Evolutionary conservation across 192 early-diverging fungal species (phyloP).

Genomic region (Podila epicladia): DNA sequence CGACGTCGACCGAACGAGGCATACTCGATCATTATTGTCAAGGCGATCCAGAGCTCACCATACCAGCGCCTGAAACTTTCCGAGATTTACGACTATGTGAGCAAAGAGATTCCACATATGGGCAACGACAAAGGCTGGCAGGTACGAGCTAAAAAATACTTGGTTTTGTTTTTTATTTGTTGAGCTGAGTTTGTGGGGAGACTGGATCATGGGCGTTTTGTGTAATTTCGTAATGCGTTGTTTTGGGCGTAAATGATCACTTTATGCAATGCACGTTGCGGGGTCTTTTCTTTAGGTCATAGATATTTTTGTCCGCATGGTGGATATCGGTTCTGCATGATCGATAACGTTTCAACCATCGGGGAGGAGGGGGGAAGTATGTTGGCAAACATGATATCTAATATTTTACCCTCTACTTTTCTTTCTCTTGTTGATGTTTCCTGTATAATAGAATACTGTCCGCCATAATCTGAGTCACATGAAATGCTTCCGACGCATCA

Average conservation of each 20-base stretch:
- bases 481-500: conserved; percentile 12
- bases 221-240: no score
- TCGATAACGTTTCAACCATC: not conserved
- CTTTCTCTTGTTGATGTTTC: not conserved
- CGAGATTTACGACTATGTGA: conserved; percentile 23
- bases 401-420: not conserved
- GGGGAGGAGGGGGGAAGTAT: not conserved
- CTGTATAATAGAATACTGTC: conserved; percentile 15
- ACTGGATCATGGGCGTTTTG: not conserved
- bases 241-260: not conserved
- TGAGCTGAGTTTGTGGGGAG: not conserved
- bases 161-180: not conserved
- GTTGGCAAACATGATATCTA: no score
- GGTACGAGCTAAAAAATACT: not conserved
- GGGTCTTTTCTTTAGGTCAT: no score
- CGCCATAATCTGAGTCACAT: conserved; percentile 24
- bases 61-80: conserved; percentile 22
- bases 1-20: conserved; percentile 21
- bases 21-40: conserved; percentile 17
- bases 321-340: not conserved
- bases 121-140: conserved; percentile 28
- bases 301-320: no score
- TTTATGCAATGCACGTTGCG: no score
- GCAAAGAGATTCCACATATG: conserved; percentile 18
- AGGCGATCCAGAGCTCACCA: conserved; percentile 14